Conservation (phyloP, 768 basidiomycete species). For the Mycena epipterygia region DNA sequence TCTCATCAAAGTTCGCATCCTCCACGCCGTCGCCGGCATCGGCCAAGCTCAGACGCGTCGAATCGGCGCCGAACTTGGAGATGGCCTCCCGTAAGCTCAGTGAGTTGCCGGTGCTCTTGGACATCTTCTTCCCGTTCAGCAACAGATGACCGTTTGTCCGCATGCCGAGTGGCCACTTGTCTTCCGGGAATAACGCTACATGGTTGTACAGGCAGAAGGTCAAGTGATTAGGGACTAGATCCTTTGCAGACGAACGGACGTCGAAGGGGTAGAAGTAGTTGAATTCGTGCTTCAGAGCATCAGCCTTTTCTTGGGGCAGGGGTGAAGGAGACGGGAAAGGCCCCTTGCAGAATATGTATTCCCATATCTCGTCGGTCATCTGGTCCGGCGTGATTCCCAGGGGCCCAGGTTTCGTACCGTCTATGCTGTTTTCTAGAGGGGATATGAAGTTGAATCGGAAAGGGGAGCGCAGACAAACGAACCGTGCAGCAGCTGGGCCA, state of each 20-base stretch:
- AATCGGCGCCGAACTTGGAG: slow-evolving; percentile 97
- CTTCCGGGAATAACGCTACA: slow-evolving; percentile 92
- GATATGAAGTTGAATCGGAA: background rate
- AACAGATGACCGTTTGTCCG: slow-evolving; percentile 96
- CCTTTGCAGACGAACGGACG: slow-evolving; percentile 97
- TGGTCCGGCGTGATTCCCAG: slow-evolving; percentile 90
- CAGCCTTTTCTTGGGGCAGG: slow-evolving; percentile 81
- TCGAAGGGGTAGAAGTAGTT: slow-evolving; percentile 99
- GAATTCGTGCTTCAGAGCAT: slow-evolving; percentile 90
- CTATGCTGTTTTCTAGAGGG: slow-evolving; percentile 72
- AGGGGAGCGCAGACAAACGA: slow-evolving; percentile 39
- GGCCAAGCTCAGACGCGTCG: slow-evolving; percentile 90
- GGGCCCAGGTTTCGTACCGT: slow-evolving; percentile 84
- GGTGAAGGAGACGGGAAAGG: slow-evolving; percentile 79
- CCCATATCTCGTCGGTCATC: slow-evolving; percentile 99
- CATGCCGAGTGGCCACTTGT: slow-evolving; percentile 93
- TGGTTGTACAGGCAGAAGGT: slow-evolving; percentile 97
- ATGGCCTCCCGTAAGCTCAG: slow-evolving; percentile 91
- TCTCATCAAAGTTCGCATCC: slow-evolving; percentile 99
- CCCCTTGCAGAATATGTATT: slow-evolving; percentile 88
- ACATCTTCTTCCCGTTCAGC: slow-evolving; percentile 99
- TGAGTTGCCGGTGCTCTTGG: slow-evolving; percentile 96
- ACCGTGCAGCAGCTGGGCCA: slow-evolving; percentile 93
- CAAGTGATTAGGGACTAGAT: slow-evolving; percentile 94
- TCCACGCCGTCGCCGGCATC: slow-evolving; percentile 98